phyloP scores from a whole-genome alignment of 257 asterid species.

The Gentiana straminea region DNA sequence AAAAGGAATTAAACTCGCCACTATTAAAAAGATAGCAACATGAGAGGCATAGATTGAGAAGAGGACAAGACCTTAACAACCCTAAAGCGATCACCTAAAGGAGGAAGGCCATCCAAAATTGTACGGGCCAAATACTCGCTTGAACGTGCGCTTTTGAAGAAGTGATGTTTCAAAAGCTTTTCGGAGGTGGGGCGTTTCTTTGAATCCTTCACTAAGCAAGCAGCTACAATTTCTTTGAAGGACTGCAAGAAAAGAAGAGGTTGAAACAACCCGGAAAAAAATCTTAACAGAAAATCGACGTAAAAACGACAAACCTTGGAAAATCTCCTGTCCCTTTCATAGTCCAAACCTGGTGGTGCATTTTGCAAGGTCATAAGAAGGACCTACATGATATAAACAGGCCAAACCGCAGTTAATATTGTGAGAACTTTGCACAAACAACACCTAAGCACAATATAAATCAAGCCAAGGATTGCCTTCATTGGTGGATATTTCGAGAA shows the following conservation, averaged over 20 bases:
- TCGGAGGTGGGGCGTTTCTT: slow-evolving; percentile 95
- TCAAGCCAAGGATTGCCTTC: slow-evolving; percentile 49
- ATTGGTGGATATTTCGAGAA: slow-evolving; percentile 98
- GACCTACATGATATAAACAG: slow-evolving; percentile 50
- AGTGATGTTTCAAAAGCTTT: slow-evolving; percentile 92
- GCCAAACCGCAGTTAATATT: slow-evolving; percentile 6
- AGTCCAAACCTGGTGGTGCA: slow-evolving; percentile 99
- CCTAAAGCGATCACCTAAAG: slow-evolving; percentile 96
- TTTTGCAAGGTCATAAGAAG: slow-evolving; percentile 96
- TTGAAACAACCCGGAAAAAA: slow-evolving; percentile 19
- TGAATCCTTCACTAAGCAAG: slow-evolving; percentile 99
- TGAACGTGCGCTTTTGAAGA: slow-evolving; percentile 69
- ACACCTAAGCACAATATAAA: slow-evolving; percentile 3
- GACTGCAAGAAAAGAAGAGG: slow-evolving; percentile 41
- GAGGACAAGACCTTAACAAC: slow-evolving; percentile 78
- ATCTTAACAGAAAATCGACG: slow-evolving; percentile 11
- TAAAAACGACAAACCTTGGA: slow-evolving; percentile 65
- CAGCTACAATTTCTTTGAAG: slow-evolving; percentile 89
- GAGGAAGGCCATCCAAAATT: slow-evolving; percentile 63
- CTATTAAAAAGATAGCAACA: slow-evolving; percentile 9
- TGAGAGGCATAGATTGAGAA: slow-evolving; percentile 19
- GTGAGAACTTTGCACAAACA: slow-evolving; percentile 2
- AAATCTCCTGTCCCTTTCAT: slow-evolving; percentile 91
- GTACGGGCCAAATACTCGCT: slow-evolving; percentile 58
- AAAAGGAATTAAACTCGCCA: slow-evolving; percentile 4